Evolutionary conservation across 2,329 filamentous ascomycete species (phyloP).

Genomic region (Phyllosticta ampelicida): DNA sequence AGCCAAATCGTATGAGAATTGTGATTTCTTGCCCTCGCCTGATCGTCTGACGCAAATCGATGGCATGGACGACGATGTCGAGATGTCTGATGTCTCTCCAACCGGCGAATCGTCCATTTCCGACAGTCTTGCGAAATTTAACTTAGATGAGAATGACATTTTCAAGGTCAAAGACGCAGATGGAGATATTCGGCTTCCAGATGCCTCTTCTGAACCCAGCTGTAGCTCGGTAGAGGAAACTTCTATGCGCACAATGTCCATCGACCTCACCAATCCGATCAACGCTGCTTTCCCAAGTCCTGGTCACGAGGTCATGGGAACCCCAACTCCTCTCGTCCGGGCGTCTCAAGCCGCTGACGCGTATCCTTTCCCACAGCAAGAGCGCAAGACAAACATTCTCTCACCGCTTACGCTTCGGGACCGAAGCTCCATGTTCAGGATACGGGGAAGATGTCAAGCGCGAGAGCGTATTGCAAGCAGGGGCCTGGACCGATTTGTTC

Average conservation of each 20-base stretch:
- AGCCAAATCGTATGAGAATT: not conserved
- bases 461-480: constrained; percentile 16
- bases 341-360: constrained; percentile 7
- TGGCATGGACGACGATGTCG: constrained; percentile 3
- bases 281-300: not conserved
- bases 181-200: constrained; percentile 5
- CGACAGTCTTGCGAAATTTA: not conserved
- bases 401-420: constrained; percentile 6
- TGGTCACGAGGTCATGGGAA: not conserved
- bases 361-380: constrained; percentile 14
- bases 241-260: not conserved
- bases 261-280: constrained; percentile 1
- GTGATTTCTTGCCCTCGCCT: not conserved
- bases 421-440: constrained; percentile 22
- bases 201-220: not conserved
- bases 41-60: not conserved
- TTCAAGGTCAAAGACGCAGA: not conserved
- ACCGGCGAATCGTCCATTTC: not conserved
- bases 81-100: not conserved
- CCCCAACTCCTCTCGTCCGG: not conserved
- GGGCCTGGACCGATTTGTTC: constrained; percentile 50
- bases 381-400: constrained; percentile 1
- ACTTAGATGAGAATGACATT: not conserved
- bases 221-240: not conserved
- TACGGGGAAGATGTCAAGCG: constrained; percentile 21